Conservation (phyloP, 108 stramenopile genomes). For the Stephanodiscus minutulus region DNA sequence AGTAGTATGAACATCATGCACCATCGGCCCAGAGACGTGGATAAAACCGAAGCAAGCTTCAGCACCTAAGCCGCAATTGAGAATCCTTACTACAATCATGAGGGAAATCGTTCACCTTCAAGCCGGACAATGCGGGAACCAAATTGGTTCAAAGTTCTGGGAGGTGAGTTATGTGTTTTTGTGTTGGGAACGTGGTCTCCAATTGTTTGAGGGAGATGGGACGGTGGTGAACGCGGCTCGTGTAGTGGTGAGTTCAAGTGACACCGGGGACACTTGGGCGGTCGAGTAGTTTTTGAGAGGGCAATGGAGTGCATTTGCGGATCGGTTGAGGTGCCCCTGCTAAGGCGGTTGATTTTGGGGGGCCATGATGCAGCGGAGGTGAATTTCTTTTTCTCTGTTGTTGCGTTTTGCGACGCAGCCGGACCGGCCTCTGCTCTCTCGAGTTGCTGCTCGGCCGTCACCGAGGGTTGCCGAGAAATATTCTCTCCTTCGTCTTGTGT, state of each 20-base stretch:
- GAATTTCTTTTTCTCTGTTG: neutral
- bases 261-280: no score
- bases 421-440: neutral
- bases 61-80: neutral
- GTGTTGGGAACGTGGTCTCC: neutral
- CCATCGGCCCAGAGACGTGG: neutral
- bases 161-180: constrained; percentile 66
- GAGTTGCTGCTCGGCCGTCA: neutral
- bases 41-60: neutral
- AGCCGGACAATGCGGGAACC: constrained; percentile 97
- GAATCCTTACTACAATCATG: constrained; percentile 59
- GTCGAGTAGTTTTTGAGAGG: neutral
- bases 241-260: no score
- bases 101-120: constrained; percentile 99
- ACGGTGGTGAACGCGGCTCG: no score
- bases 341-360: neutral
- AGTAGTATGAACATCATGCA: neutral
- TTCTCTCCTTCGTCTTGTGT: neutral
- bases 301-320: neutral
- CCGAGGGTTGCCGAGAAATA: neutral
- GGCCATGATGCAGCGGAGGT: neutral
- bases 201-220: no score
- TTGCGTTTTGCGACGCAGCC: neutral
- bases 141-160: constrained; percentile 98
- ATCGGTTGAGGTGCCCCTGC: no score